These are phyloP conservation scores for Umbelopsis sp. DNA, from an alignment of 192 early-diverging fungal species.

Conservation along the genomic window DNA sequence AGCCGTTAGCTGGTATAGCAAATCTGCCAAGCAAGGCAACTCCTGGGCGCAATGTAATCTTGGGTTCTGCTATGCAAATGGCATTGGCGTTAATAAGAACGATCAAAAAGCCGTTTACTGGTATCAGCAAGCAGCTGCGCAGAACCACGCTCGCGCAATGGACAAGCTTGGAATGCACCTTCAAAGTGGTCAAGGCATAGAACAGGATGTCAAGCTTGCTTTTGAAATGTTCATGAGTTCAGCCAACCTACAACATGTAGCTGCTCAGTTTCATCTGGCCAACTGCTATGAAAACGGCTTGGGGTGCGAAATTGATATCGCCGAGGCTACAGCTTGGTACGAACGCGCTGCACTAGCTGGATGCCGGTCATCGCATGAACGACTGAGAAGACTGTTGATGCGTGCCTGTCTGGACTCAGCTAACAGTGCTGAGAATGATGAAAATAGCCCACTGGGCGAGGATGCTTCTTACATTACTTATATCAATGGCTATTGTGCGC, in stretches of 20 bases:
- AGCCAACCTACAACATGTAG: slow-evolving; percentile 67
- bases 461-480: slow-evolving; percentile 23
- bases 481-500: slow-evolving; percentile 37
- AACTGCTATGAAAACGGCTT: slow-evolving; percentile 54
- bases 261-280: slow-evolving; percentile 53
- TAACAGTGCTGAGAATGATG: neutral
- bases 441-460: slow-evolving; percentile 11
- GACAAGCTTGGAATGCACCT: slow-evolving; percentile 57
- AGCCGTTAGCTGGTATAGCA: slow-evolving; percentile 66
- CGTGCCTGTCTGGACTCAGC: slow-evolving; percentile 35
- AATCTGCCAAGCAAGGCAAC: slow-evolving; percentile 71
- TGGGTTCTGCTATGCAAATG: slow-evolving; percentile 76
- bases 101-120: slow-evolving; percentile 57
- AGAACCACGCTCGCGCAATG: slow-evolving; percentile 60
- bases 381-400: slow-evolving; percentile 33
- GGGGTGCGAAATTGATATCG: slow-evolving; percentile 30
- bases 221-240: slow-evolving; percentile 60
- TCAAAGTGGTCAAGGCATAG: slow-evolving; percentile 53
- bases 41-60: slow-evolving; percentile 86
- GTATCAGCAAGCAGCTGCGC: slow-evolving; percentile 58
- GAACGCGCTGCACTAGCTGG: slow-evolving; percentile 36
- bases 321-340: slow-evolving; percentile 36
- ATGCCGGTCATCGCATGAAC: slow-evolving; percentile 34
- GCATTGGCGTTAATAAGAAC: slow-evolving; percentile 66
- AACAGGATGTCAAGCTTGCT: slow-evolving; percentile 46